Percentiles rank a stretch among this genome's conserved stretches.
phyloP scores from a whole-genome alignment of 1,284 basidiomycete species.

The Naganishia cerealis region DNA sequence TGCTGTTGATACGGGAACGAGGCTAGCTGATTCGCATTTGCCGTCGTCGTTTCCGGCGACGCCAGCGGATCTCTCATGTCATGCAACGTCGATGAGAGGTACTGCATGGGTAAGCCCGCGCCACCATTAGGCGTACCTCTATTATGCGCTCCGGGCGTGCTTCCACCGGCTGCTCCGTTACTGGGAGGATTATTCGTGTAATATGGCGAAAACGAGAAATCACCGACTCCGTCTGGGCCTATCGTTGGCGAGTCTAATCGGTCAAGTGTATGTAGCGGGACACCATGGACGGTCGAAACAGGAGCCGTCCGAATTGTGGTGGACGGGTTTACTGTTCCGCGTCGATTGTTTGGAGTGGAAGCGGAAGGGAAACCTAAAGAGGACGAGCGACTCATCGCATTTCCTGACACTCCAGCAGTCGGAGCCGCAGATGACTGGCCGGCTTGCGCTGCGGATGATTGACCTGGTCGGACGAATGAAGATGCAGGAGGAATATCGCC shows the following conservation, averaged over 20 bases:
- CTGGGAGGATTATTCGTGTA: conserved; percentile 14
- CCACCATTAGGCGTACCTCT: not conserved
- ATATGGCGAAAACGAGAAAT: conserved; percentile 27
- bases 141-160: conserved; percentile 6
- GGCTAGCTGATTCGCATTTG: conserved; percentile 5
- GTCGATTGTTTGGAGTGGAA: conserved; percentile 4
- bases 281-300: conserved; percentile 21
- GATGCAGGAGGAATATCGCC: not conserved
- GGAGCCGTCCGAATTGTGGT: conserved; percentile 14
- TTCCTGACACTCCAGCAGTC: not conserved
- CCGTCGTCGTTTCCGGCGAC: conserved; percentile 5
- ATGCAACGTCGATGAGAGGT: conserved; percentile 26
- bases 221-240: not conserved
- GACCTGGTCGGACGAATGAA: not conserved
- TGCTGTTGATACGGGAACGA: conserved; percentile 6
- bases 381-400: conserved; percentile 9
- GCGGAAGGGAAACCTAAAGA: conserved; percentile 3
- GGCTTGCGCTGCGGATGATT: not conserved
- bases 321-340: conserved; percentile 2
- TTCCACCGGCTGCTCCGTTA: not conserved
- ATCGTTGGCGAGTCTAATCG: conserved; percentile 16
- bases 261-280: conserved; percentile 20
- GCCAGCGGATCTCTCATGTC: conserved; percentile 22
- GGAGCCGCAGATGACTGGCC: conserved; percentile 1
- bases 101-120: conserved; percentile 20